phyloP scores from a whole-genome alignment of 2,329 filamentous ascomycete species.

The Neopestalotiopsis sp. region DNA sequence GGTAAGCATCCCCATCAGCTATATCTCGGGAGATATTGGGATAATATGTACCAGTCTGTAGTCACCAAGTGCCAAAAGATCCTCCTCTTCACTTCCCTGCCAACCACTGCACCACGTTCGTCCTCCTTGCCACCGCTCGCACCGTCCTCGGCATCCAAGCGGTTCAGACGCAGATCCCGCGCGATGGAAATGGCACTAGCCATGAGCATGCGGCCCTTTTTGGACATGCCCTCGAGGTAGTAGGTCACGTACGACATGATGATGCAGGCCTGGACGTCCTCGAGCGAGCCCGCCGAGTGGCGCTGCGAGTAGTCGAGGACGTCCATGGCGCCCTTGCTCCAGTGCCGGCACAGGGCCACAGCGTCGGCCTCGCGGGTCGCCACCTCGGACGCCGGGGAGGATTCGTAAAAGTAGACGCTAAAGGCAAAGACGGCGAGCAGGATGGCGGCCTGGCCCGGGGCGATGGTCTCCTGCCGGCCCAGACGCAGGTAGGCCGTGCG shows the following conservation, averaged over 20 bases:
- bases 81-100: conserved; percentile 25
- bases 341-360: conserved; percentile 22
- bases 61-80: conserved; percentile 26
- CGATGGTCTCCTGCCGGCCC: conserved; percentile 26
- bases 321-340: conserved; percentile 24
- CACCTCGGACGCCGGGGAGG: conserved; percentile 25
- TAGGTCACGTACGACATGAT: conserved; percentile 27
- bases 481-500: conserved; percentile 30
- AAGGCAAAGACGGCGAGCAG: conserved; percentile 33
- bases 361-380: conserved; percentile 26
- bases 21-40: neutral
- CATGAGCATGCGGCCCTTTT: conserved; percentile 25
- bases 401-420: conserved; percentile 30
- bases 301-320: conserved; percentile 27
- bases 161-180: conserved; percentile 27
- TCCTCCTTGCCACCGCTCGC: neutral
- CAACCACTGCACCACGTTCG: conserved; percentile 17
- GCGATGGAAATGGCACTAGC: conserved; percentile 25
- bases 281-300: conserved; percentile 25
- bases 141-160: conserved; percentile 23
- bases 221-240: conserved; percentile 28
- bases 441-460: conserved; percentile 30
- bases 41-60: conserved; percentile 23
- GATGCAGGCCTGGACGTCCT: conserved; percentile 28
- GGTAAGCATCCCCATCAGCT: too few species aligned